These are phyloP conservation scores for Emergomyces orientalis DNA, from an alignment of 2,329 filamentous ascomycete species.

Conservation along the genomic window DNA sequence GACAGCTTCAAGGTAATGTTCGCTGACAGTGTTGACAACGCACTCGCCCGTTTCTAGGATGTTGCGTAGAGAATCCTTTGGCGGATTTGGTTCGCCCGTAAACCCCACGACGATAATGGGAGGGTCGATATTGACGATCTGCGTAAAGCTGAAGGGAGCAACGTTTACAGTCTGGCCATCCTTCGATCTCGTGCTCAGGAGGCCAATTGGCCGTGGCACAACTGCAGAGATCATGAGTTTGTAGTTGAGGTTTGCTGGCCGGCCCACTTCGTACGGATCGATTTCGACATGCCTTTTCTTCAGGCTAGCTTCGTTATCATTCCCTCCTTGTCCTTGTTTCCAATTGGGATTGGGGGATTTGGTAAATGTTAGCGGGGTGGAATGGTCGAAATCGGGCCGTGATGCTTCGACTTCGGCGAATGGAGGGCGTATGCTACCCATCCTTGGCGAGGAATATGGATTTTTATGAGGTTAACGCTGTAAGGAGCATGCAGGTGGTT, in stretches of 20 bases:
- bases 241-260: slow-evolving; percentile 68
- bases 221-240: slow-evolving; percentile 80
- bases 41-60: slow-evolving; percentile 64
- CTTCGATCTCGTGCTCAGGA: slow-evolving; percentile 48
- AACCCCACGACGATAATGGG: slow-evolving; percentile 66
- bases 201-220: slow-evolving; percentile 69
- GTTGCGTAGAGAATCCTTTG: slow-evolving; percentile 74
- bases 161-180: slow-evolving; percentile 65
- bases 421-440: slow-evolving; percentile 3
- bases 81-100: slow-evolving; percentile 45
- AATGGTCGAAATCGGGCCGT: slow-evolving; percentile 33
- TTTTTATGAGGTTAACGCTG: background rate
- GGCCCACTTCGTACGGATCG: slow-evolving; percentile 65
- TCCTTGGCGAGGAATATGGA: background rate
- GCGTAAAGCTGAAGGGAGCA: slow-evolving; percentile 80
- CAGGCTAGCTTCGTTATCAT: slow-evolving; percentile 39
- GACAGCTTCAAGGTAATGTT: slow-evolving; percentile 77
- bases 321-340: slow-evolving; percentile 36
- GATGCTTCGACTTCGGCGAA: slow-evolving; percentile 35
- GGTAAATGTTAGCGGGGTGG: slow-evolving; percentile 28
- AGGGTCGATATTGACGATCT: slow-evolving; percentile 75
- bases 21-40: slow-evolving; percentile 77
- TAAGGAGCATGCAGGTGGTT: background rate
- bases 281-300: slow-evolving; percentile 62
- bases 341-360: slow-evolving; percentile 36